Base-by-base conservation (phyloP, 805 yeast genomes). In the Metschnikowia orientalis region DNA sequence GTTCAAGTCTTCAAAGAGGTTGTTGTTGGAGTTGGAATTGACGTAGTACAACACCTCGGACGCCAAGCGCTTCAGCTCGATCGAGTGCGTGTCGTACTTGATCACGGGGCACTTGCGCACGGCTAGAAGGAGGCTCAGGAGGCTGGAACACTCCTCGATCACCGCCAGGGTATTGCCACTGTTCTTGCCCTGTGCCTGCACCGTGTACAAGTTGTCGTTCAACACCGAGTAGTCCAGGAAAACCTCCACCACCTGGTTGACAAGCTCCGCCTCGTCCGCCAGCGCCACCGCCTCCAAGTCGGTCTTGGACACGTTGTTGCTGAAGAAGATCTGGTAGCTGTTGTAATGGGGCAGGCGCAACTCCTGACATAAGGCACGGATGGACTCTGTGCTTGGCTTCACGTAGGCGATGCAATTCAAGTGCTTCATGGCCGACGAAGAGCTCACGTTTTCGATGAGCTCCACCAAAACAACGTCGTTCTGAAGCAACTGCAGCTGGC, bases 281-380 rank as follows among this genome's bases (percentile, higher is more conserved):
- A 87, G 95, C 0, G 98, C 97, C 28, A 92, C 54, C 31, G 84
- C 69, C 54, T 92, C 99, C 45, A 92, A 57, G 42, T 85, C 83
- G 16, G 79, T 67, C 59, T 90, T 92, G 32, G 77, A 69, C 18
- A 89, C 71, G 10, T 77, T 65, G 54, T 88, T 88, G 53, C 77
- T 82, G 67, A 90, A 87, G 49, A 70, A 86, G 12, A 92, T 55
- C 49, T 81, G 80, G 58, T 92, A 92, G 21, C 68, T 70, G 21
- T 79, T 75, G 60, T 88, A 92, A 47, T 79, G 87, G 0, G 98
- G 98, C 37, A 68, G 67, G 22, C 73, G 61, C 33, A 92, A 61
- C 56, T 92, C 99, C 16, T 72, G 69, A 6, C 76, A 59, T 23
- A 92, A 59, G 24, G 57, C 50, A 21, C 71, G 69, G 13, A 92